A percentile compares a stretch with the other conserved stretches of the same genome.
Evolutionary conservation across 2,329 filamentous ascomycete genomes (phyloP).

Genomic region (Fusarium lyarnte): DNA sequence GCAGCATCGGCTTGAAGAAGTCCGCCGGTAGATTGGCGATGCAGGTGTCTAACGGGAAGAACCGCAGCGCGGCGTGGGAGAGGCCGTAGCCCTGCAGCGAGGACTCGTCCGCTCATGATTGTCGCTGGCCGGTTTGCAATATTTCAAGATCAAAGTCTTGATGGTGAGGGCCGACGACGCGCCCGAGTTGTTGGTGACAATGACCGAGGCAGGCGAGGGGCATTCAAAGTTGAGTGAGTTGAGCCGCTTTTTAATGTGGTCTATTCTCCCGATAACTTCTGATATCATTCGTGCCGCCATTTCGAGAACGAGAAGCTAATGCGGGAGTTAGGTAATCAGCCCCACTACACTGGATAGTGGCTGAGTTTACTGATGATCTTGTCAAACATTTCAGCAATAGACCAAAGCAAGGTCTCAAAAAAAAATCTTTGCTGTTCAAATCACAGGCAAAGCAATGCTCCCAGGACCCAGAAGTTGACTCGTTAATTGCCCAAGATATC

Average conservation of each 20-base stretch:
- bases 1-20: conserved; percentile 73
- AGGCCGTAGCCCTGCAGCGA: conserved; percentile 77
- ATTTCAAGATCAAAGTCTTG: conserved; percentile 24
- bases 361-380: background rate
- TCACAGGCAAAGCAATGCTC: no score
- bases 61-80: conserved; percentile 69
- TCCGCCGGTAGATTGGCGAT: conserved; percentile 74
- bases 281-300: conserved; percentile 40
- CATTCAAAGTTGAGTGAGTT: conserved; percentile 31
- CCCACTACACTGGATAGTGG: background rate
- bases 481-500: rapidly evolving
- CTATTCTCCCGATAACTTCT: conserved; percentile 25
- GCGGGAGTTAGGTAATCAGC: conserved; percentile 32
- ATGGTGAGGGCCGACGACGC: conserved; percentile 40
- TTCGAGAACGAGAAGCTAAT: conserved; percentile 23
- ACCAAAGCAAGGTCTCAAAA: background rate
- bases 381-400: rapidly evolving
- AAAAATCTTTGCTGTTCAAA: background rate
- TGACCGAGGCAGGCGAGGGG: conserved; percentile 24
- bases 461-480: rapidly evolving
- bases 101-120: conserved; percentile 52
- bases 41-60: conserved; percentile 69
- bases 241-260: conserved; percentile 29
- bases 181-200: conserved; percentile 33
- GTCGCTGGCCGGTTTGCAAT: conserved; percentile 29